Evolutionary conservation across 169 alveolate species (phyloP).

Genomic region (Theileria parva): DNA sequence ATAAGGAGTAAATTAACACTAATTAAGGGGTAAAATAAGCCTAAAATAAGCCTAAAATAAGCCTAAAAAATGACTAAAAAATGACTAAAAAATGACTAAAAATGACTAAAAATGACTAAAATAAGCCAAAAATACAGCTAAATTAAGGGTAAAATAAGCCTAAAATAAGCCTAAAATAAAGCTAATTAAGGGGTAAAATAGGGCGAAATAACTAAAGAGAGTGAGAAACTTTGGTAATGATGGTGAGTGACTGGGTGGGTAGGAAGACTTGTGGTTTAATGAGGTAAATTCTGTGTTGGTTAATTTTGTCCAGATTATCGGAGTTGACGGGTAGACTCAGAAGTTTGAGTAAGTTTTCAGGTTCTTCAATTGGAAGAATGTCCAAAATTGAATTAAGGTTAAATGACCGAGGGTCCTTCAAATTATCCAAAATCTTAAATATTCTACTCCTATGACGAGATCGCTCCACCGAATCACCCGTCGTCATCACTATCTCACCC

Average conservation of each 20-base stretch:
- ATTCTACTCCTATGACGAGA: conserved; percentile 19
- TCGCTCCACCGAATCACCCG: conserved; percentile 5
- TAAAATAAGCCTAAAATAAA: too few relatives aligned
- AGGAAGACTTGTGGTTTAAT: conserved; percentile 28
- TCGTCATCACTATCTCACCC: background rate
- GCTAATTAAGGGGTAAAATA: background rate
- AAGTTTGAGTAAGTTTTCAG: conserved; percentile 23
- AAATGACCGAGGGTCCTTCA: conserved; percentile 28
- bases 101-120: too few relatives aligned
- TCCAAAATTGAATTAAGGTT: conserved; percentile 36
- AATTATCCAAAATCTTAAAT: conserved; percentile 9
- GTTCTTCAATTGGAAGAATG: conserved; percentile 46
- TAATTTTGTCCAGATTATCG: conserved; percentile 33
- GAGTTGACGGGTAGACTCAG: conserved; percentile 8
- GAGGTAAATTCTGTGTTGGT: conserved; percentile 9
- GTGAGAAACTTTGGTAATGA: conserved; percentile 33
- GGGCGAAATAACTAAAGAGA: too few relatives aligned
- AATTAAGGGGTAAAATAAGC: too few relatives aligned
- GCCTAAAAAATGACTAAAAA: too few relatives aligned
- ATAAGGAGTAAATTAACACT: too few relatives aligned
- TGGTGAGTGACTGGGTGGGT: conserved; percentile 36
- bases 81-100: too few relatives aligned
- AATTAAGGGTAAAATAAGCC: too few relatives aligned
- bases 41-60: too few relatives aligned
- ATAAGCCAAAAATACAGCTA: too few relatives aligned